These are phyloP conservation scores for Stephanodiscus triporus DNA, from an alignment of 108 stramenopile species.

Conservation along the genomic window DNA sequence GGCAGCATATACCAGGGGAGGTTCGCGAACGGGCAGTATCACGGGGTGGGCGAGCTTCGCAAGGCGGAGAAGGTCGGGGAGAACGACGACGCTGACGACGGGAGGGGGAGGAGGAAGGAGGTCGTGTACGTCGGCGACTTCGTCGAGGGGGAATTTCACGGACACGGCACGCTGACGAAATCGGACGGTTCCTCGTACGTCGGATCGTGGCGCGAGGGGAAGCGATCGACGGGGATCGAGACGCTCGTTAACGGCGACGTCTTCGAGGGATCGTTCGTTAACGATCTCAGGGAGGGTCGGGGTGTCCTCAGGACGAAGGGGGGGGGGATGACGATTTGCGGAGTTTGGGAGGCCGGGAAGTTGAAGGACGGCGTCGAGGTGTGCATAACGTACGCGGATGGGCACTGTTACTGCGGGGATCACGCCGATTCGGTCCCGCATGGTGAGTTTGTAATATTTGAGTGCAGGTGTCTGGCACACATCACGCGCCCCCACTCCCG, in stretches of 20 bases:
- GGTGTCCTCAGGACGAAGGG: conserved; percentile 26
- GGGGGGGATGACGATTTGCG: conserved; percentile 19
- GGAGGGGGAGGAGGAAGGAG: conserved; percentile 9
- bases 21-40: conserved; percentile 30
- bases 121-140: conserved; percentile 40
- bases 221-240: conserved; percentile 26
- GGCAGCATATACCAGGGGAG: conserved; percentile 45
- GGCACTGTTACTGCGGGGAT: conserved; percentile 33
- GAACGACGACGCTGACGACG: background rate
- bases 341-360: conserved; percentile 27
- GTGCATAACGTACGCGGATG: conserved; percentile 33
- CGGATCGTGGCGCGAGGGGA: conserved; percentile 27
- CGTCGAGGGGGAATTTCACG: conserved; percentile 34
- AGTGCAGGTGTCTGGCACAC: background rate
- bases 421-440: conserved; percentile 38
- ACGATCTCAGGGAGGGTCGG: conserved; percentile 34
- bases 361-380: conserved; percentile 32
- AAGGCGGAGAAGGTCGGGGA: conserved; percentile 3
- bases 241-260: conserved; percentile 37
- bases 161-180: conserved; percentile 31
- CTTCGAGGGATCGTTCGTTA: conserved; percentile 39
- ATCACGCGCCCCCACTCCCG: background rate
- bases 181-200: conserved; percentile 26
- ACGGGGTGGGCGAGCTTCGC: conserved; percentile 29
- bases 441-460: conserved; percentile 15